These are phyloP conservation scores for Herpotrichia juniperi DNA, from an alignment of 2,329 filamentous ascomycete genomes.

Conservation along the genomic window DNA sequence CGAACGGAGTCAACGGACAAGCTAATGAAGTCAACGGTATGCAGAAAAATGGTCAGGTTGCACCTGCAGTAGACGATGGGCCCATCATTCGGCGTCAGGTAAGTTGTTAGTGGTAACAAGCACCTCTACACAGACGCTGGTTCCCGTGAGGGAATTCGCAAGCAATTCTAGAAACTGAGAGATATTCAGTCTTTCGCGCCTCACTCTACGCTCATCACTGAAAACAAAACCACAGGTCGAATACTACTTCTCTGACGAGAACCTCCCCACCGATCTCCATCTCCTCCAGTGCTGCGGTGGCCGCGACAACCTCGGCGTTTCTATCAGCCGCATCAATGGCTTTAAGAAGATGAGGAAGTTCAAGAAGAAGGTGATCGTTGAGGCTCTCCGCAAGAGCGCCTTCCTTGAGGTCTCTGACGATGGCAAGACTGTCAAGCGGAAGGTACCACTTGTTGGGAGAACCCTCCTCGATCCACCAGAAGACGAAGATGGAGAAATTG, in stretches of 20 bases:
- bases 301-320: slow-evolving; percentile 50
- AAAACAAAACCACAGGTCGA: slow-evolving; percentile 49
- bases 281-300: slow-evolving; percentile 50
- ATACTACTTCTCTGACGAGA: slow-evolving; percentile 58
- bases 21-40: background rate
- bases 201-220: too few species aligned
- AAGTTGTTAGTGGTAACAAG: background rate
- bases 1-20: background rate
- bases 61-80: slow-evolving; percentile 17
- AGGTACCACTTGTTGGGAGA: slow-evolving; percentile 43
- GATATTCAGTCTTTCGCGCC: too few species aligned
- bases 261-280: slow-evolving; percentile 50
- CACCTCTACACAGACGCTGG: too few species aligned
- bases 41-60: background rate
- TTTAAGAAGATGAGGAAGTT: slow-evolving; percentile 55
- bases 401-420: slow-evolving; percentile 50
- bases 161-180: too few species aligned
- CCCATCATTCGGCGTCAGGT: slow-evolving; percentile 37
- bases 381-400: slow-evolving; percentile 49
- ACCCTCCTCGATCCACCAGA: slow-evolving; percentile 35
- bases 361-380: slow-evolving; percentile 47
- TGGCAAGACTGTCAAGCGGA: slow-evolving; percentile 51
- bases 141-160: too few species aligned
- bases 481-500: slow-evolving; percentile 29
- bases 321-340: slow-evolving; percentile 49